Conservation (phyloP, 2,329 filamentous ascomycete species). For the Aspergillus sp. region DNA sequence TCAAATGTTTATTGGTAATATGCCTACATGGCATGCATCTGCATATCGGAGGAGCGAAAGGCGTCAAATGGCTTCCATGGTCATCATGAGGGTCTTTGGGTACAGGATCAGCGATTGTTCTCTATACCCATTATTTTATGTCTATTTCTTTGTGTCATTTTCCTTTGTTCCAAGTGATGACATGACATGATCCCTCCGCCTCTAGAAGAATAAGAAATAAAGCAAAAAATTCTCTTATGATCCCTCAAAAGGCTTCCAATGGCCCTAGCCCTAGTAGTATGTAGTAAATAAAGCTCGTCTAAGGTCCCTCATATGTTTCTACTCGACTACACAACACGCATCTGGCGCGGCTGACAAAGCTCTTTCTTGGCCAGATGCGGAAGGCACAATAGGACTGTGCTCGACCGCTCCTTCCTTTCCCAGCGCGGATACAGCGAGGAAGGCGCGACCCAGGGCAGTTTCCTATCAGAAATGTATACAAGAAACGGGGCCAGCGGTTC, state of each 20-base stretch:
- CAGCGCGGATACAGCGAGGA: not conserved
- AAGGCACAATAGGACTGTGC: not conserved
- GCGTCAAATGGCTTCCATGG: constrained; percentile 1
- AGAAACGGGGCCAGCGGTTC: not conserved
- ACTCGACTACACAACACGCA: too few relatives aligned
- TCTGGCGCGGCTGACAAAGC: too few relatives aligned
- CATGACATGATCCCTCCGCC: constrained; percentile 19
- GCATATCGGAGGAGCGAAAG: constrained; percentile 13
- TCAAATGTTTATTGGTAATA: not conserved
- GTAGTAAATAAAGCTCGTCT: too few relatives aligned
- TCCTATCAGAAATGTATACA: not conserved
- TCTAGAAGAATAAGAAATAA: not conserved
- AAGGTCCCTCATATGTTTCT: too few relatives aligned
- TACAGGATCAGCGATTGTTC: not conserved
- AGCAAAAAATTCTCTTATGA: not conserved
- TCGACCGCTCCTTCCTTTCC: not conserved
- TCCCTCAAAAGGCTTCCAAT: not conserved
- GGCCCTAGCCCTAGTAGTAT: not conserved
- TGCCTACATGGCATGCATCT: constrained; percentile 2
- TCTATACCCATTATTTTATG: not conserved
- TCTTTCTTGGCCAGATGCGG: not conserved
- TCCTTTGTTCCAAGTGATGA: constrained; percentile 23
- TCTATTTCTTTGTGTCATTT: constrained; percentile 19
- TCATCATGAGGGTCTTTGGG: constrained; percentile 3
- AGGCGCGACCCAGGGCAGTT: not conserved